A percentile compares a stretch with the other conserved stretches of the same genome.
These are phyloP conservation scores for Xylaria telfairii DNA, from an alignment of 495 filamentous ascomycete species.

Conservation along the genomic window DNA sequence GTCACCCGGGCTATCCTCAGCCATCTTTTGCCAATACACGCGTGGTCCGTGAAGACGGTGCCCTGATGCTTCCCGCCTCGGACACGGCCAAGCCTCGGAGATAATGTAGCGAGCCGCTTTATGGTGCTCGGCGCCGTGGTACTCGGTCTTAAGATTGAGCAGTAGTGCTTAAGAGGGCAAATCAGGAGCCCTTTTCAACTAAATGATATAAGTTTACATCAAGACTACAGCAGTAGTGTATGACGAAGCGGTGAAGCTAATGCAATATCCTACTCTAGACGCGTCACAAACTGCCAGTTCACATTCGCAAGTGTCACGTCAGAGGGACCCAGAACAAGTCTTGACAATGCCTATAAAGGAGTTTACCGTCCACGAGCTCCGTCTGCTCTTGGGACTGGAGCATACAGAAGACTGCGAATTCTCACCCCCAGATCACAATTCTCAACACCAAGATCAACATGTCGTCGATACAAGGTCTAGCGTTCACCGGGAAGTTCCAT, in stretches of 20 bases:
- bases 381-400: slow-evolving; percentile 7
- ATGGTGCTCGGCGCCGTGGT: not conserved
- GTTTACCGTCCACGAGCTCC: slow-evolving; percentile 21
- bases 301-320: not conserved
- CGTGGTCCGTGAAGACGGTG: not conserved
- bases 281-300: not conserved
- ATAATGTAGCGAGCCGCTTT: not conserved
- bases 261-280: not conserved
- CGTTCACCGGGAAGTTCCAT: slow-evolving; percentile 1
- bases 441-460: slow-evolving; percentile 15
- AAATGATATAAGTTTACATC: not conserved
- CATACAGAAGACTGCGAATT: slow-evolving; percentile 14
- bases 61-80: not conserved
- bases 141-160: not conserved
- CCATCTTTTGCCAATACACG: not conserved
- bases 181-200: not conserved
- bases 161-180: not conserved
- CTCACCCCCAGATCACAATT: not conserved
- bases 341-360: slow-evolving; percentile 23
- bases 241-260: not conserved
- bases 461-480: slow-evolving; percentile 23
- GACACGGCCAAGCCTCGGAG: slow-evolving; percentile 4
- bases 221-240: not conserved
- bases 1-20: not conserved
- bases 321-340: not conserved